Conservation (phyloP, 2,329 filamentous ascomycete genomes). For the Colletotrichum incanum region DNA sequence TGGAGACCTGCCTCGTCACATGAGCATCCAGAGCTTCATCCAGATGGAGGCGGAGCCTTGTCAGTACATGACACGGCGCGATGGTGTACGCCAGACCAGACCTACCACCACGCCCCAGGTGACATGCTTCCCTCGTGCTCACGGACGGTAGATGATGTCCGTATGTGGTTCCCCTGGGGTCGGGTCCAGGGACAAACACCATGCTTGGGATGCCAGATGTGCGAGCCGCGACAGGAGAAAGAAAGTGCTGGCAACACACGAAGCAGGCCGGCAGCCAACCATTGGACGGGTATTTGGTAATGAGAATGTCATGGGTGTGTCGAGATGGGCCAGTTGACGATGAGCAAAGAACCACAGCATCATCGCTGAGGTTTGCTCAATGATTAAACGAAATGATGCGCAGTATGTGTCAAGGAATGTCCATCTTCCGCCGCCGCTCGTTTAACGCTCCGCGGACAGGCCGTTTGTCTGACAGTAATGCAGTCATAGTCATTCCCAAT, state of each 20-base stretch:
- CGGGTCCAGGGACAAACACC: slow-evolving; percentile 19
- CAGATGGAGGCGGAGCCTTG: slow-evolving; percentile 42
- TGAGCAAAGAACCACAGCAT: slow-evolving; percentile 31
- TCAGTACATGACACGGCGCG: slow-evolving; percentile 34
- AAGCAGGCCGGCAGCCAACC: slow-evolving; percentile 36
- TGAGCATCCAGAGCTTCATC: slow-evolving; percentile 49
- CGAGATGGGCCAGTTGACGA: slow-evolving; percentile 24
- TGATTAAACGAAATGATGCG: slow-evolving; percentile 15
- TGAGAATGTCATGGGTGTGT: slow-evolving; percentile 52
- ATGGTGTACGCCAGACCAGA: slow-evolving; percentile 11
- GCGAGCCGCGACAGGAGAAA: slow-evolving; percentile 9
- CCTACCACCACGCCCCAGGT: slow-evolving; percentile 23
- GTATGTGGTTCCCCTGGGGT: not conserved
- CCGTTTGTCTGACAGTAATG: slow-evolving; percentile 25
- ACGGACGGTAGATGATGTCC: slow-evolving; percentile 27
- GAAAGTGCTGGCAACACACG: slow-evolving; percentile 39
- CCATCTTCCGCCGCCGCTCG: slow-evolving; percentile 20
- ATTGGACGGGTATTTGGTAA: slow-evolving; percentile 58
- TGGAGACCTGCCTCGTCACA: slow-evolving; percentile 57
- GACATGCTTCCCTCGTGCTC: slow-evolving; percentile 36
- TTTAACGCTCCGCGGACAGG: slow-evolving; percentile 18
- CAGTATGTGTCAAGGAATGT: slow-evolving; percentile 39
- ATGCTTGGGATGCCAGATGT: slow-evolving; percentile 1
- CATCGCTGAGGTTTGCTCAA: slow-evolving; percentile 29
- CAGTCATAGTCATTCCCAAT: slow-evolving; percentile 10